Conservation (phyloP, 768 basidiomycete genomes). For the Trametes punicea region DNA sequence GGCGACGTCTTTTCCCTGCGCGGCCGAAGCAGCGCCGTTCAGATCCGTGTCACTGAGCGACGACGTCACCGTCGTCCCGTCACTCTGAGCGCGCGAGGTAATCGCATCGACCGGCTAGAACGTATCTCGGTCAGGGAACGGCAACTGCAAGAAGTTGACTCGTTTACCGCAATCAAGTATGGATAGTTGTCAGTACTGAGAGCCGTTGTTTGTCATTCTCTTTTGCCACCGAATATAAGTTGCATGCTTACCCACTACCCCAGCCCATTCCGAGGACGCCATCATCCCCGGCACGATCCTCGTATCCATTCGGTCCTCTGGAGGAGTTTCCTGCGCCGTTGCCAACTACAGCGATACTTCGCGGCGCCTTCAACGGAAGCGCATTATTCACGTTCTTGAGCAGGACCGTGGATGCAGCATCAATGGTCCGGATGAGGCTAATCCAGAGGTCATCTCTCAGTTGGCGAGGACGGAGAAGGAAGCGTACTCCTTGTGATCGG, state of each 20-base stretch:
- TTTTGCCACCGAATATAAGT: slow-evolving; percentile 2
- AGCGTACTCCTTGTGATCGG: slow-evolving; percentile 47
- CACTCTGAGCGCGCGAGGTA: slow-evolving; percentile 33
- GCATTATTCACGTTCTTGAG: slow-evolving; percentile 52
- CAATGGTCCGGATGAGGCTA: slow-evolving; percentile 51
- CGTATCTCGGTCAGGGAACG: background rate
- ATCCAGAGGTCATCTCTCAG: background rate
- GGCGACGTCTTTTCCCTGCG: slow-evolving; percentile 49
- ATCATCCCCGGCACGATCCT: slow-evolving; percentile 52
- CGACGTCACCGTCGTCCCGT: slow-evolving; percentile 43
- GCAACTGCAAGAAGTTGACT: background rate
- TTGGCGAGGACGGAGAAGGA: slow-evolving; percentile 21
- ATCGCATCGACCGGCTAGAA: slow-evolving; percentile 40
- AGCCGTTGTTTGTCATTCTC: background rate
- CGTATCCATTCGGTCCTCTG: slow-evolving; percentile 53
- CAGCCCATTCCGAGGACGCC: slow-evolving; percentile 64
- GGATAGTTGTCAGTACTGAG: slow-evolving; percentile 46
- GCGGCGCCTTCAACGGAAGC: slow-evolving; percentile 45
- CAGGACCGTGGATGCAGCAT: slow-evolving; percentile 58
- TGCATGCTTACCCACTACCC: slow-evolving; percentile 32
- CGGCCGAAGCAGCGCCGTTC: slow-evolving; percentile 42
- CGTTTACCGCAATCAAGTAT: slow-evolving; percentile 45
- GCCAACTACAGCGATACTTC: slow-evolving; percentile 55
- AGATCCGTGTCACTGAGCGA: slow-evolving; percentile 48
- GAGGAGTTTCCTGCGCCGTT: slow-evolving; percentile 53